Evolutionary conservation across 371 early-diverging fungal species (phyloP), one percentile per base, ranked within the genome.

Genomic region (Apophysomyces variabilis): DNA sequence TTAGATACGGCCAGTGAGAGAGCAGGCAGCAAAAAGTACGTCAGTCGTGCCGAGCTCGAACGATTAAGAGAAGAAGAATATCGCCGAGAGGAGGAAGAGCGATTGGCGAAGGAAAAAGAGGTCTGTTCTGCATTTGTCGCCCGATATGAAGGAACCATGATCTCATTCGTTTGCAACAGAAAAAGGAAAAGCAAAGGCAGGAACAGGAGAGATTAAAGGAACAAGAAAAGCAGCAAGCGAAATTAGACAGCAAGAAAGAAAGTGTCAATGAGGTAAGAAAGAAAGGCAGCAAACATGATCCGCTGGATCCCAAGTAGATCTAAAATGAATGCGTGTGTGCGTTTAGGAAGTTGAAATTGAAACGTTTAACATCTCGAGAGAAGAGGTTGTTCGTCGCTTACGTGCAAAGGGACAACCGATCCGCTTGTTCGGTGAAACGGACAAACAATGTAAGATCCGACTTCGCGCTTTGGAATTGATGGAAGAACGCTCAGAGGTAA

Each of bases 331-430:
- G 39, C n/a, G 46, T 14, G 5, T 57, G 9, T 66, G 56, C 45
- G 9, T 12, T 41, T 61, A 75, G 79, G 65, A 73, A 21, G 66
- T 69, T 8, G 68, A 61, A 7, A 68, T 69, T 12, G 85, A 83
- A 43, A 70, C 82, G 1, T 77, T 85, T 64, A 87, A 87, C 64
- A 88, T 93, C 50, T 76, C 92, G n/a, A 79, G 87, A 21, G 92
- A 92, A 39, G 97, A 97, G 66, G 86, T 94, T 0, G 74, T 92
- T 47, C 88, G 91, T 57, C 89, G 98, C 57, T 77, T 98, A 59
- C 85, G 99, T 26, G 91, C 93, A 4, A 90, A 92, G 60, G 93
- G 90, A 32, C 91, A 97, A 69, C 99, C 99, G 16, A 96, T 96
- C 70, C 89, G 94, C 8, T 78, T 97, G 41, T 98, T 98, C 73